Percentiles rank a stretch among this genome's conserved stretches.
phyloP scores from a whole-genome alignment of 192 early-diverging fungal genomes.

The Podila horticola region DNA sequence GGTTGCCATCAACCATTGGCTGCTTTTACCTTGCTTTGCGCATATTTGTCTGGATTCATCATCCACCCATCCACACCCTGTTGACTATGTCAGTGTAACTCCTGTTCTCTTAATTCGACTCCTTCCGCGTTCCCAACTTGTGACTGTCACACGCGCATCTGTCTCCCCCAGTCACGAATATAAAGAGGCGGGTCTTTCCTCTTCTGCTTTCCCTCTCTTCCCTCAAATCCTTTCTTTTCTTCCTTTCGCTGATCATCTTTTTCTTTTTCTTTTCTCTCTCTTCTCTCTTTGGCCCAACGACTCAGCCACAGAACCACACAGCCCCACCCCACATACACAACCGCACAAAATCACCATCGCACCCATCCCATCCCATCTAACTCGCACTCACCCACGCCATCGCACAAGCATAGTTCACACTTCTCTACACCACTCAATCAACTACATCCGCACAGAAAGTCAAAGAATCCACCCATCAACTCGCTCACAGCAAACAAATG shows the following conservation, averaged over 20 bases:
- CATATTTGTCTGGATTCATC: no score
- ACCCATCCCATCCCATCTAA: neutral
- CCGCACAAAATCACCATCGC: neutral
- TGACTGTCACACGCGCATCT: no score
- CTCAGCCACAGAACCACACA: no score
- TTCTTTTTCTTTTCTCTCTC: neutral
- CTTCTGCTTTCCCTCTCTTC: neutral
- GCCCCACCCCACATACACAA: constrained; percentile 4
- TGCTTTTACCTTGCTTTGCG: no score
- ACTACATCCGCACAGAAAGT: neutral
- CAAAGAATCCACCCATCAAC: no score
- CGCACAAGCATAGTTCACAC: no score
- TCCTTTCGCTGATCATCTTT: neutral
- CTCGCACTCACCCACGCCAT: neutral
- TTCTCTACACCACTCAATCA: neutral
- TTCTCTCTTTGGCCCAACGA: no score
- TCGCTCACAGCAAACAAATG: neutral
- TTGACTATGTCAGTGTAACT: no score
- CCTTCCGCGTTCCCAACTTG: no score
- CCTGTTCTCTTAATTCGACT: no score
- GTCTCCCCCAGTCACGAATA: neutral
- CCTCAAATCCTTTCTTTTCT: neutral
- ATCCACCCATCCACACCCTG: no score
- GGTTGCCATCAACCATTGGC: no score
- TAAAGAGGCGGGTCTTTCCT: neutral